phyloP scores from a whole-genome alignment of 2,329 filamentous ascomycete species.

The Aaosphaeria arxii region DNA sequence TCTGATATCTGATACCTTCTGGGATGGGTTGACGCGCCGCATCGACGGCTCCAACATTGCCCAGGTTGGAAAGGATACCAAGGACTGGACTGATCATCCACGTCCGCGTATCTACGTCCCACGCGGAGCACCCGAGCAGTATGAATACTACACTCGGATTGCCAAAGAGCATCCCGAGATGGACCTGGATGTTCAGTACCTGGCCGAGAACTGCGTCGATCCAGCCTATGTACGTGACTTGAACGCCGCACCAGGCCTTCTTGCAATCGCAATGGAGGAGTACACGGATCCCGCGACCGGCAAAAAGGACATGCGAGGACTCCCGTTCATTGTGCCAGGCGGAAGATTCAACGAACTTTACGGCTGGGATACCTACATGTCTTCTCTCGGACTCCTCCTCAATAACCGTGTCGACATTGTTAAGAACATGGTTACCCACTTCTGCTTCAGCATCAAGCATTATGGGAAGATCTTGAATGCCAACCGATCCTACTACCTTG shows the following conservation, averaged over 20 bases:
- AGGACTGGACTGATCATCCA: slow-evolving; percentile 91
- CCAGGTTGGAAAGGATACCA: slow-evolving; percentile 81
- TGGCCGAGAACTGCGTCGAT: slow-evolving; percentile 71
- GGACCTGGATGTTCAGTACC: slow-evolving; percentile 78
- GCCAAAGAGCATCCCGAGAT: slow-evolving; percentile 78
- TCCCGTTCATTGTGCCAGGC: slow-evolving; percentile 96
- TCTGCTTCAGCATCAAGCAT: slow-evolving; percentile 97
- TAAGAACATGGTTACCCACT: slow-evolving; percentile 93
- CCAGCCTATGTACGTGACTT: slow-evolving; percentile 77
- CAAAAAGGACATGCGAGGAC: slow-evolving; percentile 68
- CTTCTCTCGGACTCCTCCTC: slow-evolving; percentile 81
- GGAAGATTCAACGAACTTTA: slow-evolving; percentile 98
- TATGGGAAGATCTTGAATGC: slow-evolving; percentile 99
- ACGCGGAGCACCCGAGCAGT: slow-evolving; percentile 77
- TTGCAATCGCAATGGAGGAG: slow-evolving; percentile 87
- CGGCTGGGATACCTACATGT: slow-evolving; percentile 99
- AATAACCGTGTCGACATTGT: slow-evolving; percentile 83
- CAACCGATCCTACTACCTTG: slow-evolving; percentile 92
- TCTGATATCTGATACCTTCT: slow-evolving; percentile 86
- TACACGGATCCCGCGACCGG: slow-evolving; percentile 63
- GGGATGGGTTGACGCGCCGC: slow-evolving; percentile 83
- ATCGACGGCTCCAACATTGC: slow-evolving; percentile 89
- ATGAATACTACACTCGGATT: slow-evolving; percentile 81
- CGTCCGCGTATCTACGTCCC: slow-evolving; percentile 91
- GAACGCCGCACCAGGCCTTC: slow-evolving; percentile 81